Evolutionary conservation across 768 basidiomycete species (phyloP).

Genomic region (Strobilomyces dryophilus): DNA sequence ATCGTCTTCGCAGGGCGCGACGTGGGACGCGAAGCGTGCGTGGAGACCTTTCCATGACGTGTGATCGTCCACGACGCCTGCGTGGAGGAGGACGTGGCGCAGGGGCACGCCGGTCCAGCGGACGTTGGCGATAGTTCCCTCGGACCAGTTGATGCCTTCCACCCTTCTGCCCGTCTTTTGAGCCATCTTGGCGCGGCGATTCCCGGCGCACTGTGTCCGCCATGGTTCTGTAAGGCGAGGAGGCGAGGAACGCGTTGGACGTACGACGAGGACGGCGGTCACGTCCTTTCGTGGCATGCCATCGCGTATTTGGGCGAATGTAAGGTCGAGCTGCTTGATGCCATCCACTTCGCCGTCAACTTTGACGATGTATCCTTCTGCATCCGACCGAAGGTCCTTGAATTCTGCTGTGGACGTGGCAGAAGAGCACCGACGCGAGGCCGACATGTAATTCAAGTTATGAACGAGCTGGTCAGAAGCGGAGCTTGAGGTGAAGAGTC

Average conservation of each 20-base stretch:
- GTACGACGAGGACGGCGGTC: conserved; percentile 54
- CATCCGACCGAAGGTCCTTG: conserved; percentile 15
- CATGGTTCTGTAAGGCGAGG: neutral
- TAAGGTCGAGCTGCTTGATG: conserved; percentile 16
- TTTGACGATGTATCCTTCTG: conserved; percentile 23
- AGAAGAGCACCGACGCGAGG: neutral
- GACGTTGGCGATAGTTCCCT: conserved; percentile 68
- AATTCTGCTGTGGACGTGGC: conserved; percentile 21
- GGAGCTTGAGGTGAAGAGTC: neutral
- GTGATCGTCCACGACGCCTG: conserved; percentile 33
- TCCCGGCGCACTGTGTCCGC: conserved; percentile 53
- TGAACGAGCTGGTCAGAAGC: neutral
- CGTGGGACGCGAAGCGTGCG: conserved; percentile 57
- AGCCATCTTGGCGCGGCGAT: conserved; percentile 62
- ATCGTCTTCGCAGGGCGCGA: conserved; percentile 60
- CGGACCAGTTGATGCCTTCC: conserved; percentile 58
- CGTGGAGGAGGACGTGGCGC: conserved; percentile 49
- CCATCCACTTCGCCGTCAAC: conserved; percentile 25
- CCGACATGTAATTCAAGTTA: neutral
- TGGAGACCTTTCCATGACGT: conserved; percentile 35
- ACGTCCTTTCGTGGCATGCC: conserved; percentile 28
- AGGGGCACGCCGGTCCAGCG: conserved; percentile 61
- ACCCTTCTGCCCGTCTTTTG: conserved; percentile 44
- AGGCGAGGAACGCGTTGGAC: conserved; percentile 7
- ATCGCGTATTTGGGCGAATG: conserved; percentile 13